Conservation (phyloP, 352 stramenopile genomes). For the Phytophthora niederhauseri region DNA sequence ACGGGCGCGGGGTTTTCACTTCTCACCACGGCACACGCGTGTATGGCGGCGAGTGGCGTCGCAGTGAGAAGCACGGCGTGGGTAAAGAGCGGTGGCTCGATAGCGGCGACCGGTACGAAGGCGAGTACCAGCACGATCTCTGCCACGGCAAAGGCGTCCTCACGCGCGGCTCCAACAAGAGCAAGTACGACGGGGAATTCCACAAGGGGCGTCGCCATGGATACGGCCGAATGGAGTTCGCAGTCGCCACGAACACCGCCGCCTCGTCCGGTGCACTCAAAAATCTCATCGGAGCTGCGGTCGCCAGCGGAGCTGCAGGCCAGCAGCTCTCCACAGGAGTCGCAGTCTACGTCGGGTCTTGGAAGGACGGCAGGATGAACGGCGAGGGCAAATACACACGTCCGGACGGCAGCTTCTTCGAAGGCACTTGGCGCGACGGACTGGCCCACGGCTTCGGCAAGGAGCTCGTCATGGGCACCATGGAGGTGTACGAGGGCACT, state of each 20-base stretch:
- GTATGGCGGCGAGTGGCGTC: conserved; percentile 69
- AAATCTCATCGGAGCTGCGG: conserved; percentile 24
- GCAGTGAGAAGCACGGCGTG: conserved; percentile 53
- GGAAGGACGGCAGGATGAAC: conserved; percentile 69
- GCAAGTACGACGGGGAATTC: conserved; percentile 72
- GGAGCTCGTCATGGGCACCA: conserved; percentile 42
- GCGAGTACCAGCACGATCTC: conserved; percentile 57
- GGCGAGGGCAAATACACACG: conserved; percentile 72
- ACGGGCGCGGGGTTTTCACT: conserved; percentile 62
- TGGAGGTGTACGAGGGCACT: conserved; percentile 66
- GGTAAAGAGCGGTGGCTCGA: conserved; percentile 64
- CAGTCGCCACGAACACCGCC: not conserved
- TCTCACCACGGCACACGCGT: conserved; percentile 50
- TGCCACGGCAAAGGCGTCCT: conserved; percentile 67
- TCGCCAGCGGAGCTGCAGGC: conserved; percentile 1
- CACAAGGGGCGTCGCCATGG: conserved; percentile 55
- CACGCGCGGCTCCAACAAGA: conserved; percentile 40
- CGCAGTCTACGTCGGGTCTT: conserved; percentile 61
- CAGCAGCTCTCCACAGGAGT: conserved; percentile 12
- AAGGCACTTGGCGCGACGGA: conserved; percentile 67
- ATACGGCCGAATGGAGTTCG: conserved; percentile 69
- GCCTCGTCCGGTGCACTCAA: conserved; percentile 19
- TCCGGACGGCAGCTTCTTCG: conserved; percentile 64
- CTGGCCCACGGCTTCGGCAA: conserved; percentile 62
- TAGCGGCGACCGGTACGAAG: conserved; percentile 67